These are phyloP conservation scores for Plasmodium chabaudi DNA, from an alignment of 169 alveolate species.

Conservation along the genomic window DNA sequence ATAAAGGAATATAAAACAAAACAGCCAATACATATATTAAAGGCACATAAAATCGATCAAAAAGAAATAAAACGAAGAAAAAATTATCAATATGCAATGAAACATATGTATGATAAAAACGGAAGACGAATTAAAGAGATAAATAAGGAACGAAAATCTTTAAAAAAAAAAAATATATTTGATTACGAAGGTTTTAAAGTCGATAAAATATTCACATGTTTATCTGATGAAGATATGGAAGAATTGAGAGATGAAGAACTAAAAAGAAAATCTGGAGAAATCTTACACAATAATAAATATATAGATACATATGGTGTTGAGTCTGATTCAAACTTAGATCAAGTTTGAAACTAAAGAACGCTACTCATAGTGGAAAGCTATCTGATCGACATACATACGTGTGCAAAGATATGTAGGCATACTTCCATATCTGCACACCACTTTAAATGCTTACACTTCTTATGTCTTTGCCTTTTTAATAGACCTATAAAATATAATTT, in stretches of 20 bases:
- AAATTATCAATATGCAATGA: constrained; percentile 72
- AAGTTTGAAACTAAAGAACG: background rate
- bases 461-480: too few species aligned
- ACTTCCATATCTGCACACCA: too few species aligned
- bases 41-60: constrained; percentile 58
- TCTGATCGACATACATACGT: too few species aligned
- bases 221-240: constrained; percentile 64
- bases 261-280: constrained; percentile 65
- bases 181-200: constrained; percentile 74
- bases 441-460: too few species aligned
- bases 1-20: background rate
- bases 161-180: constrained; percentile 61
- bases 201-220: constrained; percentile 36
- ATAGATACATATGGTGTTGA: constrained; percentile 70
- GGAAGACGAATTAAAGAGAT: constrained; percentile 71
- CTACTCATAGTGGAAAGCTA: too few species aligned
- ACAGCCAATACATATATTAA: background rate
- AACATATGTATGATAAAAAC: constrained; percentile 65
- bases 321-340: constrained; percentile 40
- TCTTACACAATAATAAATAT: constrained; percentile 62
- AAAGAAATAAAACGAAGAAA: constrained; percentile 64
- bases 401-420: too few species aligned
- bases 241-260: constrained; percentile 62
- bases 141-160: constrained; percentile 57
- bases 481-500: too few species aligned